Evolutionary conservation across 805 yeast species (phyloP).

Genomic region (Lachancea meyersii): DNA sequence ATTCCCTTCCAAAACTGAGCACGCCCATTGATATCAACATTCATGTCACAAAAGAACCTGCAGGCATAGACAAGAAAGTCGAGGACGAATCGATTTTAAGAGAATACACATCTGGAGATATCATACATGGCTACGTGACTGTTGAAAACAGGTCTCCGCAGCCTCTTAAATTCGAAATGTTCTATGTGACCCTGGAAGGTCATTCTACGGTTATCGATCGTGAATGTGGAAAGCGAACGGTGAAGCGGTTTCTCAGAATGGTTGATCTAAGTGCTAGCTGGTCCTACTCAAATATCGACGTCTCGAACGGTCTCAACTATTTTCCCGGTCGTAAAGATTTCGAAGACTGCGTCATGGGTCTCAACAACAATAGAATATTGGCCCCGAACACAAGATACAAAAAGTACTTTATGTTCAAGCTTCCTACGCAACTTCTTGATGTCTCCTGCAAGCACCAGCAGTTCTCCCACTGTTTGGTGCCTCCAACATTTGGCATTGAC

Average conservation of each 20-base stretch:
- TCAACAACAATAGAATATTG: conserved; percentile 44
- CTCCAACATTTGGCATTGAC: conserved; percentile 39
- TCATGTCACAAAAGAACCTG: conserved; percentile 46
- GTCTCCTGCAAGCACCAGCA: conserved; percentile 44
- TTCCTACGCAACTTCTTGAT: conserved; percentile 50
- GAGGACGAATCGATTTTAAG: conserved; percentile 43
- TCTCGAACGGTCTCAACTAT: conserved; percentile 47
- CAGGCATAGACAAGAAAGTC: conserved; percentile 38
- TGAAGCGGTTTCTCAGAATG: conserved; percentile 51
- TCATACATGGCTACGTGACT: conserved; percentile 51
- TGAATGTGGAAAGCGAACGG: conserved; percentile 31
- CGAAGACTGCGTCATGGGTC: conserved; percentile 46
- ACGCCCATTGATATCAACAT: conserved; percentile 47
- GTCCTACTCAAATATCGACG: conserved; percentile 47
- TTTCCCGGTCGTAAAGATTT: conserved; percentile 40
- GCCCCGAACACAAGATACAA: conserved; percentile 47
- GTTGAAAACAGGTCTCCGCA: conserved; percentile 42
- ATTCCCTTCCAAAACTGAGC: conserved; percentile 39
- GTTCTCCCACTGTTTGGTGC: conserved; percentile 34
- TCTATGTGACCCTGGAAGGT: conserved; percentile 47
- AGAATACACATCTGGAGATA: conserved; percentile 65
- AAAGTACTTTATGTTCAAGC: conserved; percentile 52
- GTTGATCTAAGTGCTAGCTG: conserved; percentile 51
- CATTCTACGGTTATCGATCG: conserved; percentile 30
- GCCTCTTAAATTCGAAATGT: conserved; percentile 56